Conservation (phyloP, 148 eudicot species). For the Dysphania ambrosioides region DNA sequence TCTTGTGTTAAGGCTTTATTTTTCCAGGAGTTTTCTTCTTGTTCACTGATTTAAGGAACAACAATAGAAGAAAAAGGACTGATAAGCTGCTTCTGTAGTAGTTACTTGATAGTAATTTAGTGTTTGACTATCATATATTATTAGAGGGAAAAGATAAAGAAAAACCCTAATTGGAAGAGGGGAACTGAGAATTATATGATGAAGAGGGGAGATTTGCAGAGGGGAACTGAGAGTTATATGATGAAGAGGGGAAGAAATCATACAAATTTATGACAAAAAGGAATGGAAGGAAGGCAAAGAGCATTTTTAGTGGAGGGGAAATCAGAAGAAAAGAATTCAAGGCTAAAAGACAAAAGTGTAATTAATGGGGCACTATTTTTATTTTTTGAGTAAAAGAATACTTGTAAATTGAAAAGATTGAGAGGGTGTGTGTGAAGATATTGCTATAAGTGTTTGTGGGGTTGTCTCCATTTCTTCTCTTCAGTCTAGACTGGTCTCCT, state of each 20-base stretch:
- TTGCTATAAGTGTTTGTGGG: slow-evolving; percentile 22
- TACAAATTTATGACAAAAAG: slow-evolving; percentile 30
- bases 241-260: slow-evolving; percentile 4
- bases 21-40: slow-evolving; percentile 6
- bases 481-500: slow-evolving; percentile 10
- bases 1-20: slow-evolving; percentile 30
- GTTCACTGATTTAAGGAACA: slow-evolving; percentile 22
- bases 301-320: slow-evolving; percentile 31
- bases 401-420: too few species aligned
- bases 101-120: neutral
- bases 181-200: neutral
- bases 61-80: neutral
- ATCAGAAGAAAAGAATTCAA: slow-evolving; percentile 15
- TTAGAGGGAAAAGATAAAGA: neutral
- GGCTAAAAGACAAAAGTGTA: slow-evolving; percentile 24
- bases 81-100: slow-evolving; percentile 18
- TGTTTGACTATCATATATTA: neutral
- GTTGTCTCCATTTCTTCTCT: slow-evolving; percentile 17
- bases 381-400: neutral
- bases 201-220: slow-evolving; percentile 1
- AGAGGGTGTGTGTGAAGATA: too few species aligned
- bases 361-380: slow-evolving; percentile 12
- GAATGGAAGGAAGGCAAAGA: slow-evolving; percentile 34
- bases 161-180: slow-evolving; percentile 53
- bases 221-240: too few species aligned